phyloP scores from a whole-genome alignment of 2,329 filamentous ascomycete genomes.

The Xylaria sp. region DNA sequence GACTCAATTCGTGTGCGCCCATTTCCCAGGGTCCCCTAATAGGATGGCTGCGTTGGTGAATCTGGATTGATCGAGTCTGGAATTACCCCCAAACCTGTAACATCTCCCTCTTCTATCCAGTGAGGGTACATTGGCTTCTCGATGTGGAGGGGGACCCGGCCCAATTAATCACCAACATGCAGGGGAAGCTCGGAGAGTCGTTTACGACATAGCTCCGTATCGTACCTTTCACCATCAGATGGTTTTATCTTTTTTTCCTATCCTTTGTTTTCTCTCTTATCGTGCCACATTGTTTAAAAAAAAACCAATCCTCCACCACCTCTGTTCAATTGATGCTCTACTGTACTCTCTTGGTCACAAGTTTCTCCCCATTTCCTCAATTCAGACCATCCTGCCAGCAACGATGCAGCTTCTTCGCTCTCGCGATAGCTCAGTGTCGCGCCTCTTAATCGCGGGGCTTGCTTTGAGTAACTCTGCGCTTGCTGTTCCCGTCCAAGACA shows the following conservation, averaged over 20 bases:
- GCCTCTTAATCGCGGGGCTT: conserved; percentile 43
- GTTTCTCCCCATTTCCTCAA: conserved; percentile 6
- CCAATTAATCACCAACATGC: conserved; percentile 28
- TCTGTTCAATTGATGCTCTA: conserved; percentile 18
- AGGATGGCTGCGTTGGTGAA: not conserved
- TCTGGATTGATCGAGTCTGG: conserved; percentile 7
- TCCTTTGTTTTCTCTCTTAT: conserved; percentile 2
- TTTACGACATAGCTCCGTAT: conserved; percentile 31
- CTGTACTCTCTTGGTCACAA: not conserved
- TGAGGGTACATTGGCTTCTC: not conserved
- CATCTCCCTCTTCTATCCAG: conserved; percentile 2
- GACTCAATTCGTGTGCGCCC: not conserved
- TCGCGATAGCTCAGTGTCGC: conserved; percentile 37
- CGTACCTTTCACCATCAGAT: conserved; percentile 11
- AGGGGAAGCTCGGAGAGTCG: conserved; percentile 30
- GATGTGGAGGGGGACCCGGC: not conserved
- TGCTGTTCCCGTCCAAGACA: conserved; percentile 56
- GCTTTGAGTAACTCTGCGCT: conserved; percentile 43
- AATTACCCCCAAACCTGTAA: not conserved
- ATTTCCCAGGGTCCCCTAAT: not conserved
- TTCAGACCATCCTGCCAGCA: conserved; percentile 9
- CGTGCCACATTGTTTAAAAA: conserved; percentile 23
- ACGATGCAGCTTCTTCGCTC: conserved; percentile 33
- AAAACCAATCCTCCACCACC: not conserved
- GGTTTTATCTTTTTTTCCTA: not conserved